Base-by-base conservation (phyloP, 2,329 filamentous ascomycete species). In the Colletotrichum sp. region DNA sequence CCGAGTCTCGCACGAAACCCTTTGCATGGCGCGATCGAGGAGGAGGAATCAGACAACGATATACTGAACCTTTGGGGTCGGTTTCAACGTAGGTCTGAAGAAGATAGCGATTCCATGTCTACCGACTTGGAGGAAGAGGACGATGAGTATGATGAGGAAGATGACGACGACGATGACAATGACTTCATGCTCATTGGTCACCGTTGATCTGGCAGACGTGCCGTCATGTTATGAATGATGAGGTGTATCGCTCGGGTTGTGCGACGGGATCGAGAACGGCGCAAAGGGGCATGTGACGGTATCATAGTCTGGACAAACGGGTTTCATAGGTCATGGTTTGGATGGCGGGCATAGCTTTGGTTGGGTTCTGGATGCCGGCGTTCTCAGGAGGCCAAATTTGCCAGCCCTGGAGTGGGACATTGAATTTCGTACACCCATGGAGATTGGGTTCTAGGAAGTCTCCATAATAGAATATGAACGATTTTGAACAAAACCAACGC, bases 21-120 rank as follows among this genome's bases (percentile, higher is more conserved):
- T 7, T 76, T 79, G n/a, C 69, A 76, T 15, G 76, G 75, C 16
- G 80, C 81, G 9, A 83, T 87, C 13, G 85, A 85, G 3, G 83
- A 83, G n/a, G 84, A 85, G 15, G 86, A 88, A 6, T 86, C 86
- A 5, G 86, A 87, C 18, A 84, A 84, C 4, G 89, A 89, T 71
- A 86, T 90, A 76, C 79, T 91, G 66, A 85, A 87, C 71, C 87
- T 91, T 70, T 90, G 89, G 87, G 88, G 88, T 62, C 85, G 87
- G 15, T 86, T 86, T 72, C 39, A 88, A 30, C 89, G 72, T 34
- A 88, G 24, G 89, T 89, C 2, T 84, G 36, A 87, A 26, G 86
- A 88, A 6, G 88, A 88, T 3, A 82, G 83, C 9, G 86, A 85
- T 16, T 78, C 73, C 84, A 85, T 71, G 86, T 84, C 74, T 16